These are phyloP conservation scores for Oenanthe sinensis DNA, from an alignment of 129 eudicot species.

Conservation along the genomic window DNA sequence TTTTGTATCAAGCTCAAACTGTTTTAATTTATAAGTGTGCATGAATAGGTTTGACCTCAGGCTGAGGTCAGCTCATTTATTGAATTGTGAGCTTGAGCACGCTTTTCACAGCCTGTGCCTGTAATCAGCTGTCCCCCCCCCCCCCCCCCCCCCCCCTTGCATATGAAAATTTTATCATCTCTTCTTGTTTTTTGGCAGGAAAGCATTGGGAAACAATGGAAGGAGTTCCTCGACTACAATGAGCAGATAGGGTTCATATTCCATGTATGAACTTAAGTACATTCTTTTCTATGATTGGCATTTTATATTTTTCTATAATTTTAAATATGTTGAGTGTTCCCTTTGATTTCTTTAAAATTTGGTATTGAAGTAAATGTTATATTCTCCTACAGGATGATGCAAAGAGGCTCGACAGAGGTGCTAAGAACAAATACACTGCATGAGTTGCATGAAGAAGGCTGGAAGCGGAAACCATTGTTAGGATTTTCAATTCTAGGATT, in stretches of 20 bases:
- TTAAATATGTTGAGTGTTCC: no score
- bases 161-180: background rate
- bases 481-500: background rate
- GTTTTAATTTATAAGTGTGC: background rate
- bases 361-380: background rate
- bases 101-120: no score
- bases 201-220: conserved; percentile 89
- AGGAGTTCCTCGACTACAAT: conserved; percentile 58
- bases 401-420: conserved; percentile 50
- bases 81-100: no score
- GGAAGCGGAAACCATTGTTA: background rate
- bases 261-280: conserved; percentile 37
- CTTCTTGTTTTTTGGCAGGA: conserved; percentile 29
- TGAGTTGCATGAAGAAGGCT: conserved; percentile 19
- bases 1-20: background rate
- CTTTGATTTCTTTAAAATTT: background rate
- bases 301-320: background rate
- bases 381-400: conserved; percentile 58
- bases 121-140: no score
- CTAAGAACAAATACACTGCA: conserved; percentile 61
- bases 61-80: no score
- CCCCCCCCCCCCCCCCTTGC: no score
- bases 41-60: background rate
- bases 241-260: conserved; percentile 74
- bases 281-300: background rate